These are phyloP conservation scores for Urtica urens DNA, from an alignment of 306 rosid species.

Conservation along the genomic window DNA sequence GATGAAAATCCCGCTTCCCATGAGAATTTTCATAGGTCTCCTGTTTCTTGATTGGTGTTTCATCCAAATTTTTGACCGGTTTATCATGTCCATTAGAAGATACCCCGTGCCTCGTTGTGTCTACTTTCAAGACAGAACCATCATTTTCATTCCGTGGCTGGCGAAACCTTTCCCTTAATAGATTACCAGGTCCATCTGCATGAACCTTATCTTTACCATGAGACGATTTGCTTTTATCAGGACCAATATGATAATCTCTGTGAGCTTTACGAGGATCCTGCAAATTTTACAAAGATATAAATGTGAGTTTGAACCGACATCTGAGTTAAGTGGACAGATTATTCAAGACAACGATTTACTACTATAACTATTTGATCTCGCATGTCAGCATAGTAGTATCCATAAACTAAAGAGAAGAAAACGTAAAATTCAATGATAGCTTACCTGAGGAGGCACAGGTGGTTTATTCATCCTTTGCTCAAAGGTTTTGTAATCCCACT, in stretches of 20 bases:
- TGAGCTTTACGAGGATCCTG: slow-evolving; percentile 43
- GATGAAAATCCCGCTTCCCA: slow-evolving; percentile 32
- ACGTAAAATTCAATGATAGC: slow-evolving; percentile 9
- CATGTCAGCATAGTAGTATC: not conserved
- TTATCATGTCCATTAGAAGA: slow-evolving; percentile 29
- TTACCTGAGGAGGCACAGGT: slow-evolving; percentile 43
- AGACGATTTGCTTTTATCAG: slow-evolving; percentile 17
- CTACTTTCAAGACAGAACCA: slow-evolving; percentile 28
- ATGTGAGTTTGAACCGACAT: not conserved
- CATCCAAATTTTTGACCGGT: slow-evolving; percentile 27
- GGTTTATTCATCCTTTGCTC: slow-evolving; percentile 66
- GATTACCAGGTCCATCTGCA: slow-evolving; percentile 26
- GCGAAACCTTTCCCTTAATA: slow-evolving; percentile 16
- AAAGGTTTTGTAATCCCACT: slow-evolving; percentile 75
- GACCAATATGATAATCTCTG: slow-evolving; percentile 21
- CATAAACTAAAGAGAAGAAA: not conserved
- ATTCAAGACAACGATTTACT: not conserved
- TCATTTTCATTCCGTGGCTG: slow-evolving; percentile 30
- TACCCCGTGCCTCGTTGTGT: slow-evolving; percentile 30
- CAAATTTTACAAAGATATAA: slow-evolving; percentile 22
- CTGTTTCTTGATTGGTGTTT: slow-evolving; percentile 24
- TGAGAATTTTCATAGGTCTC: slow-evolving; percentile 22
- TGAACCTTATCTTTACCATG: slow-evolving; percentile 28
- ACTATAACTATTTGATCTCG: not conserved
- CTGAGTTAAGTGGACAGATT: not conserved